A percentile compares a stretch with the other conserved stretches of the same genome.
These are phyloP conservation scores for Beta vulgaris DNA, from an alignment of 148 eudicot species.

Conservation along the genomic window DNA sequence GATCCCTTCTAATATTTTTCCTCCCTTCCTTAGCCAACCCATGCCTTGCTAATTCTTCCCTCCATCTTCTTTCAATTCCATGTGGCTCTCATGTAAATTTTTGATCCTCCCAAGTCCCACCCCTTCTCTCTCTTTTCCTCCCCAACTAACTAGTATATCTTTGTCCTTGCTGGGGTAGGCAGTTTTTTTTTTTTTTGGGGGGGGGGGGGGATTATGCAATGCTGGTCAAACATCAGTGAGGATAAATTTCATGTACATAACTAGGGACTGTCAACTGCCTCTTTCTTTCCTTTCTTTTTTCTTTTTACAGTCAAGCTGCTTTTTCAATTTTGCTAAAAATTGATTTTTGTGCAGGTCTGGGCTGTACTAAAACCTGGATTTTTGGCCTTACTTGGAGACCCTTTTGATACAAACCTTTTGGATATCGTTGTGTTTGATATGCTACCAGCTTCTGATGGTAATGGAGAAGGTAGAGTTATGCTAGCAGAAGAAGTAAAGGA, in stretches of 20 bases:
- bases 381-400: constrained; percentile 42
- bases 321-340: constrained; percentile 7
- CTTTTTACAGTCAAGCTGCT: background rate
- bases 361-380: constrained; percentile 57
- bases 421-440: constrained; percentile 51
- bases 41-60: too few species aligned
- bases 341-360: constrained; percentile 70
- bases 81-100: too few species aligned
- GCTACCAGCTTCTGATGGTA: constrained; percentile 72
- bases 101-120: too few species aligned
- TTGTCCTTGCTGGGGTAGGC: too few species aligned
- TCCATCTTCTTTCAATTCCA: too few species aligned
- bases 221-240: background rate
- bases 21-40: too few species aligned
- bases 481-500: constrained; percentile 92
- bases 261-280: background rate
- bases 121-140: too few species aligned
- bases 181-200: too few species aligned
- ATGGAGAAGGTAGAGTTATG: constrained; percentile 73
- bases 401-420: constrained; percentile 47
- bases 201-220: too few species aligned
- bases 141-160: too few species aligned
- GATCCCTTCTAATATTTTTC: too few species aligned
- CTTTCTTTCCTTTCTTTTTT: background rate
- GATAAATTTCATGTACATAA: background rate